Conservation (phyloP, 176 grass and related monocot genomes). For the Avena atlantica region DNA sequence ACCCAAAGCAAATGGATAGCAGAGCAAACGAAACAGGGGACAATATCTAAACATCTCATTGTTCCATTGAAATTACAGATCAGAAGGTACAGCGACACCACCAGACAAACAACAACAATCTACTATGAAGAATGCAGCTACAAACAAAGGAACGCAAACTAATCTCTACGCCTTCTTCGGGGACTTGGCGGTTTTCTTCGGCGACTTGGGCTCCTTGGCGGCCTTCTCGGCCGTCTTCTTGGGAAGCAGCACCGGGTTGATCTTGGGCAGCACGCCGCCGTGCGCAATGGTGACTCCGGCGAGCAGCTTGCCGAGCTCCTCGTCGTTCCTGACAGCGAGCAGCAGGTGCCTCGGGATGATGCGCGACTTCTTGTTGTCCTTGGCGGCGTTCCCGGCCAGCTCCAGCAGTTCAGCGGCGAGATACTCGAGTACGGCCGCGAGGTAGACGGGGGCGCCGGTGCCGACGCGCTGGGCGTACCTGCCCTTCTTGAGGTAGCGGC, state of each 20-base stretch:
- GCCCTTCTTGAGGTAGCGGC: constrained; percentile 74
- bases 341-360: not conserved
- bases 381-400: not conserved
- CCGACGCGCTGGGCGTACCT: constrained; percentile 49
- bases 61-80: not conserved
- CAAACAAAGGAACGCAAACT: too few species aligned
- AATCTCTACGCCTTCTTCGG: too few species aligned
- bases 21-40: not conserved
- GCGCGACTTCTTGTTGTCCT: not conserved
- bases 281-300: not conserved
- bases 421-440: constrained; percentile 50
- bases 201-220: too few species aligned
- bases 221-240: not conserved
- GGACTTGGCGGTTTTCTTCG: too few species aligned
- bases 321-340: not conserved
- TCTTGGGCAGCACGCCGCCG: too few species aligned
- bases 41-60: not conserved
- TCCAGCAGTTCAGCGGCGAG: constrained; percentile 34
- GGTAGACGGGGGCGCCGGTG: constrained; percentile 49
- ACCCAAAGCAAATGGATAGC: too few species aligned
- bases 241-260: not conserved
- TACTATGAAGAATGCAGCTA: too few species aligned
- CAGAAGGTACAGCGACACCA: not conserved
- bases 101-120: not conserved
- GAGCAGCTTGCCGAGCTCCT: not conserved